Evolutionary conservation across 805 yeast genomes (phyloP), one percentile per base, ranked within the genome.

Genomic region (Saccharomyces mikatae): DNA sequence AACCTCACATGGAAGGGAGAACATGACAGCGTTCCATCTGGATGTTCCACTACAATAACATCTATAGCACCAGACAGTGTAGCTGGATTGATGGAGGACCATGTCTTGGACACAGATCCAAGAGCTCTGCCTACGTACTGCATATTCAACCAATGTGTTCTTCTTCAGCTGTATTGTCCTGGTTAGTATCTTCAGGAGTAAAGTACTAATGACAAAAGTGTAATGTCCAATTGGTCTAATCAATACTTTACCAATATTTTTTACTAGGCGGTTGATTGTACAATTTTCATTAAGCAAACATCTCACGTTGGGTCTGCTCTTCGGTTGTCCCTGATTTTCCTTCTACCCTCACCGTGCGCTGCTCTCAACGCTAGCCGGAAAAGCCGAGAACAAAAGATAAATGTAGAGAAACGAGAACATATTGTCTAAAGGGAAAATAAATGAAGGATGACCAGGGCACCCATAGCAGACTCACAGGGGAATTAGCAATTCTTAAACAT

Each of bases 61-160:
- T 94, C 99, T 69, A 94, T 94, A 22, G 98, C 99, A 4, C 99
- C 99, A 22, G 96, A 84, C 17, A 94, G 78, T 0, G 99, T 94
- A 1, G 98, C 89, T 2, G 99, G 99, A 65, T 94, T 94, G 60
- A 94, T 82, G 28, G 97, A 89, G 60, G 90, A 89, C 98, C 97
- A 92, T 50, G 97, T 94, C 70, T 90, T 90, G 55, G 96, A 91
- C 6, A 94, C 96, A 41, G 96, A 86, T 31, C 89, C 97, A 56
- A 95, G 84, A 21, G 96, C 97, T 66, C 96, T 80, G 17, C 96
- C 97, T 59, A 92, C 94, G 83, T 90, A 92, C 72, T 92, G 98
- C 98, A 92, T 92, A 47, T 51, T 30, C 14, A 13, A 17, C 26
- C 44, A 22, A 36, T 36, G 9, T 36, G 24, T 36, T 17, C 13